Base-by-base conservation (phyloP, 306 rosid species). In the Cucurbita maxima region DNA sequence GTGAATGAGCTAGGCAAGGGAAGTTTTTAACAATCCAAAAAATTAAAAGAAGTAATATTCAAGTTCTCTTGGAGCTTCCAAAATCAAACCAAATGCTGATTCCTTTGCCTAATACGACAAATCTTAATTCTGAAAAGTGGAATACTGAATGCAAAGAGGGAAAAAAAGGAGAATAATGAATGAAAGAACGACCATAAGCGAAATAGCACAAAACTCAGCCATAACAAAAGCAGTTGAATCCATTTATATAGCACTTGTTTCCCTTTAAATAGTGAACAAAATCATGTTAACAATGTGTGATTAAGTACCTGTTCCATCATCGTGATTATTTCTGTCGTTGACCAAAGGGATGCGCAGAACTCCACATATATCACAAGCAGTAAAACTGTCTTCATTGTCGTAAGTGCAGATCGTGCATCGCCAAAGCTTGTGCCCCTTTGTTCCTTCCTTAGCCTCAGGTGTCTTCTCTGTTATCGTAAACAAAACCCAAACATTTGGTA, bases 281-380 rank as follows among this genome's bases (percentile, higher is more conserved):
- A 8, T 36, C 36, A 74, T 52, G 41, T 72, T 12, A 56, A 72
- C 56, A 62, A 77, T 19, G 25, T 45, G 52, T 77, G 76, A 68
- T 73, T 25, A 37, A 78, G 58, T 89, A 94, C 99, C 99, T 88
- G 84, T 63, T 88, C 82, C 71, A 51, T 79, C 77, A 58, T 67
- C 80, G 44, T 44, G 36, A 56, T 82, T 74, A 68, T 79, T 53
- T 60, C 80, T 81, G 47, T 7, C 47, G 77, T 48, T 74, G 64
- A 43, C 74, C 75, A 62, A 72, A 59, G 95, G 88, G 19, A 58
- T 64, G 58, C 91, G 97, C 45, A 91, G 73, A 85, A 91, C 96
- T 78, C 96, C 99, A 36, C 99, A 94, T 71, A 94, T 88, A 84
- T 94, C 96, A 74, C 99, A 94, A 0, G 74, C 84, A 74, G 80